A percentile compares a stretch with the other conserved stretches of the same genome.
Evolutionary conservation across 192 early-diverging fungal species (phyloP).

Genomic region (Linnemannia elongata): DNA sequence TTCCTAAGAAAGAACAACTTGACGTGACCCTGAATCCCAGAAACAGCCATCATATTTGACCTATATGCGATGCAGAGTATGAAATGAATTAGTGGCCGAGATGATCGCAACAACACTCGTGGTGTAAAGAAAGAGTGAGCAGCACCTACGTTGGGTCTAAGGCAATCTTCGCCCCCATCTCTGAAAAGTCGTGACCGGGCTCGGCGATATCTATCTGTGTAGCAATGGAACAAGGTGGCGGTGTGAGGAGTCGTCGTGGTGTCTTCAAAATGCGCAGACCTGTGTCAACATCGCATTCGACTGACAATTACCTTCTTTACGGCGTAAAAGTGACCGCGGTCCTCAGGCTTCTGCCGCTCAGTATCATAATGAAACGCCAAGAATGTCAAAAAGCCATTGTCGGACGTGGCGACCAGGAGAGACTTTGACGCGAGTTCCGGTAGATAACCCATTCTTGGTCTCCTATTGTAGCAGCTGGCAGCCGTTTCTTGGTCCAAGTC

Average conservation of each 20-base stretch:
- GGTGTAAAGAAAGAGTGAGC: not conserved
- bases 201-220: constrained; percentile 30
- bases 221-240: not conserved
- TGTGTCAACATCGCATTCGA: not conserved
- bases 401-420: constrained; percentile 41
- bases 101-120: not conserved
- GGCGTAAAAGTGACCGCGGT: constrained; percentile 24
- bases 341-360: constrained; percentile 66
- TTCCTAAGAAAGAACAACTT: constrained; percentile 30
- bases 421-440: constrained; percentile 17
- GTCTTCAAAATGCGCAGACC: not conserved
- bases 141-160: constrained; percentile 40
- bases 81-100: not conserved
- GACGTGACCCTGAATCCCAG: constrained; percentile 34
- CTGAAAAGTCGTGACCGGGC: constrained; percentile 29
- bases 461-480: not conserved
- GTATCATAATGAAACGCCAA: constrained; percentile 80
- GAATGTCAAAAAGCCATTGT: constrained; percentile 58
- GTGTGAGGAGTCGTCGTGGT: not conserved
- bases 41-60: constrained; percentile 16
- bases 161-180: constrained; percentile 32
- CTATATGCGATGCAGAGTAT: not conserved
- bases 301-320: constrained; percentile 29
- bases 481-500: not conserved
- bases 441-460: constrained; percentile 36